Evolutionary conservation across 164 flowering plant genomes (phyloP).

Genomic region (Magnolia changhungtana): DNA sequence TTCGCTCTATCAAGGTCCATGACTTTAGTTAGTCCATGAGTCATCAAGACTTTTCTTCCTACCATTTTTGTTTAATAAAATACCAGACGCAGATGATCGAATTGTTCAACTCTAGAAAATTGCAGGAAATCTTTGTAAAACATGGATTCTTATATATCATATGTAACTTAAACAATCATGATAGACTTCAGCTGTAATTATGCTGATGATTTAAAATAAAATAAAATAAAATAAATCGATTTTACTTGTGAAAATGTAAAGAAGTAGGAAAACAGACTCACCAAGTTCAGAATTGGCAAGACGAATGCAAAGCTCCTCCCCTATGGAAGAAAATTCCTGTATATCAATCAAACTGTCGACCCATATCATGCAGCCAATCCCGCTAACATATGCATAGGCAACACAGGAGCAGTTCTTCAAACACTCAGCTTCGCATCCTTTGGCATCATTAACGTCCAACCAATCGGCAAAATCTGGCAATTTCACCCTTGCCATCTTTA

Average conservation of each 20-base stretch:
- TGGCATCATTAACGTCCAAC: background rate
- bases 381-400: background rate
- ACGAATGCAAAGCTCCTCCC: conserved; percentile 9
- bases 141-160: background rate
- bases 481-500: background rate
- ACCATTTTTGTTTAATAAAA: no score
- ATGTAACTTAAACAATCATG: background rate
- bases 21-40: no score
- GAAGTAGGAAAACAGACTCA: conserved; percentile 1
- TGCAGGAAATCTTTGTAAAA: background rate
- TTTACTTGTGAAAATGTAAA: background rate
- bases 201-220: background rate
- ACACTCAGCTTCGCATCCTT: background rate
- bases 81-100: background rate
- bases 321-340: background rate
- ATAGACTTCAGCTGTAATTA: background rate
- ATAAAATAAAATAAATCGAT: background rate
- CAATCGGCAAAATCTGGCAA: background rate
- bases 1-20: no score
- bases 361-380: background rate
- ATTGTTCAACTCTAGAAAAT: background rate
- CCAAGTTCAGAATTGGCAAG: conserved; percentile 17
- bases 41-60: no score
- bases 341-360: background rate
- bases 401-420: background rate